Evolutionary conservation across 108 stramenopile genomes (phyloP).

Genomic region (Skeletonema menzelii): DNA sequence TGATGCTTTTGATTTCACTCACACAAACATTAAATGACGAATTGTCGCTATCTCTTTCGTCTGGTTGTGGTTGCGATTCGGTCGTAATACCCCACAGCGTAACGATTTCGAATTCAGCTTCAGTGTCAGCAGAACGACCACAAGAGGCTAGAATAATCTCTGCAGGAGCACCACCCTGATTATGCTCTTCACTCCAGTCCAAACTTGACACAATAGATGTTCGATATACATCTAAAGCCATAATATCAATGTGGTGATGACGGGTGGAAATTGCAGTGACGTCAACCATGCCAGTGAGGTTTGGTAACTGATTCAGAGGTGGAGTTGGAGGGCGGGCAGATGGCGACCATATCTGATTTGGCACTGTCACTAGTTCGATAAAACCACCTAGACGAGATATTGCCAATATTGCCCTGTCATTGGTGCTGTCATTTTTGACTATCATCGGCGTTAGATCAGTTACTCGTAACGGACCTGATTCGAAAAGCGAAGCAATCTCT

Average conservation of each 20-base stretch:
- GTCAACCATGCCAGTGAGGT: conserved; percentile 10
- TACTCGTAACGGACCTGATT: conserved; percentile 29
- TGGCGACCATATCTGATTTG: conserved; percentile 53
- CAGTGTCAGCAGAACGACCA: conserved; percentile 33
- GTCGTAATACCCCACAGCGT: conserved; percentile 41
- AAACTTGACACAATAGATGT: conserved; percentile 43
- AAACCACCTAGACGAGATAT: conserved; percentile 77
- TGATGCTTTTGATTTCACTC: conserved; percentile 21
- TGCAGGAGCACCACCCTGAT: conserved; percentile 49
- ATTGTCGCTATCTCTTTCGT: not conserved
- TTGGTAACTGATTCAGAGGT: conserved; percentile 6
- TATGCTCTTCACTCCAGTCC: conserved; percentile 42
- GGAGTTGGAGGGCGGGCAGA: conserved; percentile 4
- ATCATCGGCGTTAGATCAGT: conserved; percentile 41
- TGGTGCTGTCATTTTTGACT: conserved; percentile 3
- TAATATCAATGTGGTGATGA: conserved; percentile 62
- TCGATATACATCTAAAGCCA: conserved; percentile 57
- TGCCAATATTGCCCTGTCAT: conserved; percentile 40
- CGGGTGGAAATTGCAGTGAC: conserved; percentile 57
- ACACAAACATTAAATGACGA: not conserved
- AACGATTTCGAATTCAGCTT: not conserved
- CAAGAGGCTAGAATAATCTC: conserved; percentile 68
- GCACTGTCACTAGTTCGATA: conserved; percentile 74
- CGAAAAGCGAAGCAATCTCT: conserved; percentile 13
- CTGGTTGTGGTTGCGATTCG: not conserved